Evolutionary conservation across 2,329 filamentous ascomycete species (phyloP).

Genomic region (Tricladium varicosporioides): DNA sequence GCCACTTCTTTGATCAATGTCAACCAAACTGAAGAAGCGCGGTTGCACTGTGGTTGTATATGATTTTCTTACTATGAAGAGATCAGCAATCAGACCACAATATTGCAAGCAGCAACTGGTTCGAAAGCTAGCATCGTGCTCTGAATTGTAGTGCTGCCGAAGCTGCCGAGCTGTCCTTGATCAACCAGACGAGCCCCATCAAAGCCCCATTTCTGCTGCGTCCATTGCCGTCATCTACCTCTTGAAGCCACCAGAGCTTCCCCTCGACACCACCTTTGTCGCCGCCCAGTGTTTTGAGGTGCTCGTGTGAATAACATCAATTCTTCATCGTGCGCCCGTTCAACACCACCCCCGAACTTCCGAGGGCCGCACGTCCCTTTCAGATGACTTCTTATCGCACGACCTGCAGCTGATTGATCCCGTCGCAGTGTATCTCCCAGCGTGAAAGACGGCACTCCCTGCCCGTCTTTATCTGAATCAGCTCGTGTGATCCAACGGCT

Average conservation of each 20-base stretch:
- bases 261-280: not conserved
- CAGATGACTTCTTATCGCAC: slow-evolving; percentile 26
- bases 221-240: not conserved
- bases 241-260: not conserved
- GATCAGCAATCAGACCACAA: too few species aligned
- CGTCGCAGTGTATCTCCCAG: not conserved
- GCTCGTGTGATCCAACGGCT: slow-evolving; percentile 21
- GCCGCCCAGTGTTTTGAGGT: too few species aligned
- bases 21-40: too few species aligned
- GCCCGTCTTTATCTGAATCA: slow-evolving; percentile 17
- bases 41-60: too few species aligned
- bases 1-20: too few species aligned
- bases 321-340: not conserved
- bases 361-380: slow-evolving; percentile 2
- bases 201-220: too few species aligned
- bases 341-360: not conserved
- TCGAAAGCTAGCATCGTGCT: not conserved
- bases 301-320: not conserved
- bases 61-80: too few species aligned
- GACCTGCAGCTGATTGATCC: slow-evolving; percentile 21
- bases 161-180: not conserved
- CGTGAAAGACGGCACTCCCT: not conserved
- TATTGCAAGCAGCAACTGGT: too few species aligned
- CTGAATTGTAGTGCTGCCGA: not conserved
- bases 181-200: not conserved